Percentiles rank a stretch among this genome's conserved stretches.
Conservation (phyloP, 371 early-diverging fungal genomes). For the Mortierella sp. region DNA sequence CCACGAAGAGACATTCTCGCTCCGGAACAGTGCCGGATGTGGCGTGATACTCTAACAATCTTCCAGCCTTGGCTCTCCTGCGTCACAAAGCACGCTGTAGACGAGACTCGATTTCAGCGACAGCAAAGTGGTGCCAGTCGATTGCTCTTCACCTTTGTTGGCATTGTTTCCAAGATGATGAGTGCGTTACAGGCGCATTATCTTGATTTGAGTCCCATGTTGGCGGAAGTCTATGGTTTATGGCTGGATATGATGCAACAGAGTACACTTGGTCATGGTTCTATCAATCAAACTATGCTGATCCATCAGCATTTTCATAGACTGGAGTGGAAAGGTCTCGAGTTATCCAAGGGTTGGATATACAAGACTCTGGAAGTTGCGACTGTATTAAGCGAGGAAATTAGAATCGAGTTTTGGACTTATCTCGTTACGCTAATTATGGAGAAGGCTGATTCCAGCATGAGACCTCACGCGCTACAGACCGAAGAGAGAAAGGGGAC, state of each 20-base stretch:
- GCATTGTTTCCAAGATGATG: constrained; percentile 44
- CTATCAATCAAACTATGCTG: constrained; percentile 42
- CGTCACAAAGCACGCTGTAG: constrained; percentile 37
- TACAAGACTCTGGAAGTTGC: constrained; percentile 23
- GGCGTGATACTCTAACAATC: constrained; percentile 35
- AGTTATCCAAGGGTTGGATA: constrained; percentile 24
- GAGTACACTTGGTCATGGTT: constrained; percentile 23
- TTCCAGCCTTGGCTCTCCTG: constrained; percentile 52
- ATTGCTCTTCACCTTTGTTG: constrained; percentile 44
- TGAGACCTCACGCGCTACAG: constrained; percentile 20
- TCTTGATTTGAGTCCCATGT: constrained; percentile 19
- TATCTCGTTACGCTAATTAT: constrained; percentile 37
- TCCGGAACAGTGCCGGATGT: constrained; percentile 26
- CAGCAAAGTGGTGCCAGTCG: constrained; percentile 48
- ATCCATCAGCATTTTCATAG: constrained; percentile 51
- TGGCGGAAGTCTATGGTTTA: constrained; percentile 26
- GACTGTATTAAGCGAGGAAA: constrained; percentile 19
- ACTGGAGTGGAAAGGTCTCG: constrained; percentile 41
- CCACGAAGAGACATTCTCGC: neutral
- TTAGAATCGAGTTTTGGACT: constrained; percentile 44
- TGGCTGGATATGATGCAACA: constrained; percentile 32
- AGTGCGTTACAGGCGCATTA: constrained; percentile 18
- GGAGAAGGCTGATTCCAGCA: constrained; percentile 35
- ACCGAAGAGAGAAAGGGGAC: constrained; percentile 3
- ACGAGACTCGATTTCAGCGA: constrained; percentile 42